These are phyloP conservation scores for Cladosporium phlei DNA, from an alignment of 2,329 filamentous ascomycete genomes.

Conservation along the genomic window DNA sequence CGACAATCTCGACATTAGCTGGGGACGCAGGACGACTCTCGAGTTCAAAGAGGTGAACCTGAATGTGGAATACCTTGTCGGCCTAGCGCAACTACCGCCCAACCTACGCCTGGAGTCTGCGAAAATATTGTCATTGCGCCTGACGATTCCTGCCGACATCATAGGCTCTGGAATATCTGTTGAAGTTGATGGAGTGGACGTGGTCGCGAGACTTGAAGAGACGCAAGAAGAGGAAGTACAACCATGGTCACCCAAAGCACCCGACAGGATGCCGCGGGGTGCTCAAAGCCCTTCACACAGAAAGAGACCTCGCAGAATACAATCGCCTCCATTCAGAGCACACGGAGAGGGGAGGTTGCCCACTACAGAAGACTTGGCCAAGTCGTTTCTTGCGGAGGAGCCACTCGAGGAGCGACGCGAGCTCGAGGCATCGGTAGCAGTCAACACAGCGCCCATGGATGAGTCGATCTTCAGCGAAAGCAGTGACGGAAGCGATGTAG, in stretches of 20 bases:
- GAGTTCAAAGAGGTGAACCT: conserved; percentile 84
- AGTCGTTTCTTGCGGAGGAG: conserved; percentile 72
- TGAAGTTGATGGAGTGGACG: conserved; percentile 75
- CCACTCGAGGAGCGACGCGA: conserved; percentile 60
- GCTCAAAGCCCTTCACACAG: conserved; percentile 30
- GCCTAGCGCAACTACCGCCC: conserved; percentile 58
- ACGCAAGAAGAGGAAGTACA: conserved; percentile 17
- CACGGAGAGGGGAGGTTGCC: conserved; percentile 48
- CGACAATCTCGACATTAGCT: conserved; percentile 76
- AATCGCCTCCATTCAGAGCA: conserved; percentile 24
- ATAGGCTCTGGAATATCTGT: conserved; percentile 77
- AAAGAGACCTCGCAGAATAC: conserved; percentile 32
- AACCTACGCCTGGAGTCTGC: conserved; percentile 68
- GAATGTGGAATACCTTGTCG: conserved; percentile 53
- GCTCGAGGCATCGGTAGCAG: conserved; percentile 63
- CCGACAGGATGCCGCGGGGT: conserved; percentile 26
- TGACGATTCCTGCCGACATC: conserved; percentile 84
- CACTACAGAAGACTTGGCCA: conserved; percentile 66
- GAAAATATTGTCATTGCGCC: conserved; percentile 67
- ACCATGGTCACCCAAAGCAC: conserved; percentile 5
- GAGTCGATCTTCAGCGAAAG: conserved; percentile 52
- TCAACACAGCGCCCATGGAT: conserved; percentile 52
- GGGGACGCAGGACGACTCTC: conserved; percentile 75
- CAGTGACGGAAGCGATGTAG: conserved; percentile 57
- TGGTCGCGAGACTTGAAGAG: conserved; percentile 48